phyloP scores from a whole-genome alignment of 2,329 filamentous ascomycete species.

The Ophiostoma sp. region DNA sequence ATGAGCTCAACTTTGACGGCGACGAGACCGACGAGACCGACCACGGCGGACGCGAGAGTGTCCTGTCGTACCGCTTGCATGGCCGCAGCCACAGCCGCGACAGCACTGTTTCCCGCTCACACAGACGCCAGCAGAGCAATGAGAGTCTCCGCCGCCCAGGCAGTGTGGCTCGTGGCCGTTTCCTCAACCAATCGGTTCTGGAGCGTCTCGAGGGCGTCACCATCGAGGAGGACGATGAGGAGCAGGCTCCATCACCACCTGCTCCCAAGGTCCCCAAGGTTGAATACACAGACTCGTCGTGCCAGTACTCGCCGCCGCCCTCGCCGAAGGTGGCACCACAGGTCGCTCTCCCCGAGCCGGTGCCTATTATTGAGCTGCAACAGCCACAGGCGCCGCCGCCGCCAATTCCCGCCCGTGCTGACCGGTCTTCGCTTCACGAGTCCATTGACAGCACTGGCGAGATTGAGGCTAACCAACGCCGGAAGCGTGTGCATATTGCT shows the following conservation, averaged over 20 bases:
- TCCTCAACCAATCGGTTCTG: conserved; percentile 56
- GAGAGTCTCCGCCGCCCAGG: conserved; percentile 59
- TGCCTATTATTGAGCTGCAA: not conserved
- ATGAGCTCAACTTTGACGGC: conserved; percentile 85
- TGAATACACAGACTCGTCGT: conserved; percentile 71
- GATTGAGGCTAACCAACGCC: conserved; percentile 71
- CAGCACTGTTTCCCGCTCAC: conserved; percentile 51
- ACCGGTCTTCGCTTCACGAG: conserved; percentile 34
- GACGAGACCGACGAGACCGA: conserved; percentile 73
- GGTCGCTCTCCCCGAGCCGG: conserved; percentile 26
- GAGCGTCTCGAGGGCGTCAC: conserved; percentile 56
- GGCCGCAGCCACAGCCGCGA: conserved; percentile 59
- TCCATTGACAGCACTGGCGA: conserved; percentile 50
- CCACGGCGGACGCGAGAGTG: conserved; percentile 66
- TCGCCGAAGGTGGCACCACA: conserved; percentile 59
- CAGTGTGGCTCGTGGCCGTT: conserved; percentile 55
- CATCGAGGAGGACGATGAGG: conserved; percentile 51
- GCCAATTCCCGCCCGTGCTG: conserved; percentile 38
- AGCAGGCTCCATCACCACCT: conserved; percentile 24
- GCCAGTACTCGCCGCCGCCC: conserved; percentile 80
- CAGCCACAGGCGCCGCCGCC: conserved; percentile 36
- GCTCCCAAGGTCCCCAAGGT: conserved; percentile 37
- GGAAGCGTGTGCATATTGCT: conserved; percentile 63
- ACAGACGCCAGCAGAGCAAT: conserved; percentile 58
- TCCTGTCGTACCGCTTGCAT: conserved; percentile 54